Base-by-base conservation (phyloP, 352 stramenopile species). In the Phytophthora sansomeana region DNA sequence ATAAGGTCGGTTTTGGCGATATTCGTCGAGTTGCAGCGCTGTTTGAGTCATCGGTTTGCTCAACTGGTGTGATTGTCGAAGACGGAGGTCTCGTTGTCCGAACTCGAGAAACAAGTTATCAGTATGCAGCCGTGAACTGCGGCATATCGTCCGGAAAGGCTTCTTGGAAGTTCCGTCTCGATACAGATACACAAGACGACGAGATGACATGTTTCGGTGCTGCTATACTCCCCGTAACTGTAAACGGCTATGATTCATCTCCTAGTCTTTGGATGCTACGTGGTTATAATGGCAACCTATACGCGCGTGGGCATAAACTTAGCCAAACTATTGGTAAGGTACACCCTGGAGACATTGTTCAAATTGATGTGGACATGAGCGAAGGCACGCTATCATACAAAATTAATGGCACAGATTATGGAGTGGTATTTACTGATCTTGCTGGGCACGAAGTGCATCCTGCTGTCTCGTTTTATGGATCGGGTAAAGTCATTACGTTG, bases 131-230 rank as follows among this genome's bases (percentile, higher is more conserved):
- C 48, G 89, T 94, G 16, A 96, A 93, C 53, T 80, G 74, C 30
- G 83, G 85, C 11, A 90, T 96, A 49, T 79, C 80, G 6, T 79
- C 79, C 6, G 85, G 89, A 6, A 89, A 91, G 49, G 89, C 89
- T n/a, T 91, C 85, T 9, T 97, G 90, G 90, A 91, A 80, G 47
- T 97, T 97, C 21, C 87, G 89, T 13, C 70, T 97, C 16, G 90
- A 96, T 76, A 92, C 92, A 6, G 90, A 97, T 63, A 95, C 87
- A 5, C 78, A 91, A 19, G 93, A 96, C 48, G 92, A 98, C 39
- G 92, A 98, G 64, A 97, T 96, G 87, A 97, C 88, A 35, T 97
- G 92, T 36, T 97, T 98, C 72, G 92, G 92, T 49, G 92, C 92
- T 24, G 89, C 90, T 6, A 95, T 95, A 44, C 74, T 97, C 26